Conservation (phyloP, 2,329 filamentous ascomycete species). For the Periconia sp. region DNA sequence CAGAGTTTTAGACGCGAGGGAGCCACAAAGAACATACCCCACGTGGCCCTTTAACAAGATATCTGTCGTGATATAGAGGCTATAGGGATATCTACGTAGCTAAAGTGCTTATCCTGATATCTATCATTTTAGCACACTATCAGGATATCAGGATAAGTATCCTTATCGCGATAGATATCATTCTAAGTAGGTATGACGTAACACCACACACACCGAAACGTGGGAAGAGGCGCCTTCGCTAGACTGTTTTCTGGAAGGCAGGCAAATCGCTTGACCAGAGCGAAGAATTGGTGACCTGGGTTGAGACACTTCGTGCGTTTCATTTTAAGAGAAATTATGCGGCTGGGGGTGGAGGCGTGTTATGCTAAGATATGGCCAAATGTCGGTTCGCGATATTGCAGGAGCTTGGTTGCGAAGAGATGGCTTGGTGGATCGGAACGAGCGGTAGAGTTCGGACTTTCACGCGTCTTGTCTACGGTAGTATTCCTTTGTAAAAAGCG, state of each 20-base stretch:
- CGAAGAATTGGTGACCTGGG: constrained; percentile 33
- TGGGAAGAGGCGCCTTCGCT: background rate
- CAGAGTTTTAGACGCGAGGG: no score
- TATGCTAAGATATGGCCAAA: constrained; percentile 4
- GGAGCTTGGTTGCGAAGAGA: constrained; percentile 9
- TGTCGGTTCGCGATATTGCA: constrained; percentile 16
- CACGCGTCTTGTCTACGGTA: no score
- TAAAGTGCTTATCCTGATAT: no score
- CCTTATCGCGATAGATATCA: no score
- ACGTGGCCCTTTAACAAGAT: no score
- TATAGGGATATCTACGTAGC: no score
- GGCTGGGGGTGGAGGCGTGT: constrained; percentile 14
- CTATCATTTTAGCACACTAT: no score
- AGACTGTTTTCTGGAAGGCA: constrained; percentile 12
- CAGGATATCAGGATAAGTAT: no score
- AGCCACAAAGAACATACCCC: no score
- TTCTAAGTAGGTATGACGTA: background rate
- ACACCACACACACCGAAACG: background rate
- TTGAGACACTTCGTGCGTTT: constrained; percentile 41
- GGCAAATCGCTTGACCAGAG: constrained; percentile 22
- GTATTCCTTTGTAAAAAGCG: no score
- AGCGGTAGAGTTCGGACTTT: background rate
- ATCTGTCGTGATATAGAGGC: no score
- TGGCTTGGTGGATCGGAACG: background rate
- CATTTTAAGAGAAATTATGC: constrained; percentile 29